Percentiles rank a stretch among this genome's conserved stretches.
phyloP scores from a whole-genome alignment of 257 asterid species.

The Penstemon newberryi region DNA sequence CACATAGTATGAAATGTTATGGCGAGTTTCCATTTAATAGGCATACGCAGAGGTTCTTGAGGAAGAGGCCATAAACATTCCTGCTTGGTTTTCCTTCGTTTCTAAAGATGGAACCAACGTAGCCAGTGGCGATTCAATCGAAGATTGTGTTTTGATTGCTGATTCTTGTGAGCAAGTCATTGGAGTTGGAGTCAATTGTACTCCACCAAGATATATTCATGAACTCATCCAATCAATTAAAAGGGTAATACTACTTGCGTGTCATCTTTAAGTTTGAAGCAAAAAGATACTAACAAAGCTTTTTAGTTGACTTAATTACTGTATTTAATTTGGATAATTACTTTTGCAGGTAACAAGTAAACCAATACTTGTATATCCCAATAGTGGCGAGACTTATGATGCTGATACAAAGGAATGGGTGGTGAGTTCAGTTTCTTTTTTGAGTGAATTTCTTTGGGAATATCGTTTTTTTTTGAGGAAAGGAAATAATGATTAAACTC shows the following conservation, averaged over 20 bases:
- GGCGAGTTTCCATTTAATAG: slow-evolving; percentile 22
- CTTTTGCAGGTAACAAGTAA: slow-evolving; percentile 59
- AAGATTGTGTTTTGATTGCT: slow-evolving; percentile 64
- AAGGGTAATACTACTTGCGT: no score
- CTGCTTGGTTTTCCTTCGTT: slow-evolving; percentile 78
- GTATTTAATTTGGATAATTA: no score
- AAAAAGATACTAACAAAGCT: no score
- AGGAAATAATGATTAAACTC: background rate
- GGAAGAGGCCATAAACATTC: slow-evolving; percentile 53
- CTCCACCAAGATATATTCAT: slow-evolving; percentile 70
- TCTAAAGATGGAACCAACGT: slow-evolving; percentile 63
- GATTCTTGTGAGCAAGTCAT: slow-evolving; percentile 56
- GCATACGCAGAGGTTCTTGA: slow-evolving; percentile 76
- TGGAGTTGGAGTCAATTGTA: slow-evolving; percentile 77
- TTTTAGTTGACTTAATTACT: no score
- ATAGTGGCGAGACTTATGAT: slow-evolving; percentile 88
- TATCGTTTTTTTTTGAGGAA: no score
- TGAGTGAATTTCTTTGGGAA: no score
- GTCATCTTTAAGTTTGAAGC: no score
- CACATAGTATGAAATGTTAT: no score
- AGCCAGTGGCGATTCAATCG: slow-evolving; percentile 59
- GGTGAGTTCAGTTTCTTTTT: slow-evolving; percentile 46
- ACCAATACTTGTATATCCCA: slow-evolving; percentile 78
- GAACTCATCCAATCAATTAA: slow-evolving; percentile 59
- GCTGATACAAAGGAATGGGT: slow-evolving; percentile 71